phyloP scores from a whole-genome alignment of 441 rosid genomes.

The Capsella rubella region DNA sequence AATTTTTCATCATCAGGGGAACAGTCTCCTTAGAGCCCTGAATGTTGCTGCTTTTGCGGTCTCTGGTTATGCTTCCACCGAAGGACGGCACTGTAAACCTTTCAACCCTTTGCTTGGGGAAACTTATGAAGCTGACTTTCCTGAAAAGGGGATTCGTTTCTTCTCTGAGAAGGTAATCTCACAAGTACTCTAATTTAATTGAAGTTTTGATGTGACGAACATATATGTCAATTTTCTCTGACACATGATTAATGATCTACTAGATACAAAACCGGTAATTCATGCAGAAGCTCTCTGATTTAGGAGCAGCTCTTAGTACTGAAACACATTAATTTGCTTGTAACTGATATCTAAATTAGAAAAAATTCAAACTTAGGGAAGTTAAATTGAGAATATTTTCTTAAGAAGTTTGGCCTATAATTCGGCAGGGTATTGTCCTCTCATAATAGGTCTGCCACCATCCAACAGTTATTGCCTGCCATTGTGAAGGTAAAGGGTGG shows the following conservation, averaged over 20 bases:
- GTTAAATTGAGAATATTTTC: neutral
- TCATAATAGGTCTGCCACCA: slow-evolving; percentile 93
- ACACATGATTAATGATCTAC: slow-evolving; percentile 6
- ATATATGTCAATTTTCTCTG: neutral
- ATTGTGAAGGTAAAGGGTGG: slow-evolving; percentile 98
- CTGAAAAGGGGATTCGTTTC: slow-evolving; percentile 90
- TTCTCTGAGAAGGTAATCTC: slow-evolving; percentile 89
- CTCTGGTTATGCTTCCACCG: slow-evolving; percentile 96
- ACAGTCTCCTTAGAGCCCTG: slow-evolving; percentile 72
- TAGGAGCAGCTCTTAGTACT: slow-evolving; percentile 17
- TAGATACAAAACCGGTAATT: neutral
- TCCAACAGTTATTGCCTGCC: slow-evolving; percentile 97
- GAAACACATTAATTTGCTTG: slow-evolving; percentile 9
- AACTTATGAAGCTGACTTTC: slow-evolving; percentile 97
- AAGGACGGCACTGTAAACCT: slow-evolving; percentile 97
- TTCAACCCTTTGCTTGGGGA: slow-evolving; percentile 98
- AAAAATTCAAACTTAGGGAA: neutral
- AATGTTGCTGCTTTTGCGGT: slow-evolving; percentile 97
- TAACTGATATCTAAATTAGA: neutral
- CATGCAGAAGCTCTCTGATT: neutral
- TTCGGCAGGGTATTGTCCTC: slow-evolving; percentile 27
- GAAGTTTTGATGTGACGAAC: neutral
- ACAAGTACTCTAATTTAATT: neutral
- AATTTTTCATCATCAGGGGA: slow-evolving; percentile 65
- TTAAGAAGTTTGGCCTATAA: slow-evolving; percentile 14